phyloP scores from a whole-genome alignment of 495 filamentous ascomycete species.

The Aspergillus kassunensis region DNA sequence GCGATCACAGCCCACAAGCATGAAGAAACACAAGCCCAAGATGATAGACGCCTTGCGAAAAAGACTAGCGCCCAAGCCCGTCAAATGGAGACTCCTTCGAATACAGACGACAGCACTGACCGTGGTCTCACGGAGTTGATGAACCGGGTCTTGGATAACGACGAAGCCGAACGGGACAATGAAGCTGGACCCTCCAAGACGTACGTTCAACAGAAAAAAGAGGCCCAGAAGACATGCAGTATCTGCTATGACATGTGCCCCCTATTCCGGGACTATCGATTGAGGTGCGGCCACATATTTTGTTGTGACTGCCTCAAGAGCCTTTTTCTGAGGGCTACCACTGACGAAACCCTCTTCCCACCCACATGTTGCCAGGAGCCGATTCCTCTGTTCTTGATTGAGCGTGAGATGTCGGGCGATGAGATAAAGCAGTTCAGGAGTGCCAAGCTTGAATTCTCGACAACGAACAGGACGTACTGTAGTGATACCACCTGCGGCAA shows the following conservation, averaged over 20 bases:
- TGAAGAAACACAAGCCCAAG: background rate
- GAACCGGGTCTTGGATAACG: background rate
- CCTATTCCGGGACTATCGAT: background rate
- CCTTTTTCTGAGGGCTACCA: slow-evolving; percentile 19
- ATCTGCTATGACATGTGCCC: slow-evolving; percentile 3
- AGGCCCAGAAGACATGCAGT: slow-evolving; percentile 1
- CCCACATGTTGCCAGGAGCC: slow-evolving; percentile 21
- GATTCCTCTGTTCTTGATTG: slow-evolving; percentile 20
- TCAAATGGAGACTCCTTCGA: background rate
- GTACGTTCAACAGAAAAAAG: background rate
- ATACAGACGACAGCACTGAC: background rate
- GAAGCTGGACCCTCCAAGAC: slow-evolving; percentile 1
- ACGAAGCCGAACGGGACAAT: background rate
- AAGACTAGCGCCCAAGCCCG: background rate
- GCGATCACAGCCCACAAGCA: background rate
- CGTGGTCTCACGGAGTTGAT: background rate
- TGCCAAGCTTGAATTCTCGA: slow-evolving; percentile 6
- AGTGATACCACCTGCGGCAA: slow-evolving; percentile 19
- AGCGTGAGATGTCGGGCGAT: slow-evolving; percentile 16
- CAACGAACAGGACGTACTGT: slow-evolving; percentile 18
- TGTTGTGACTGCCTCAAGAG: slow-evolving; percentile 18
- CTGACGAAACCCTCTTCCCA: slow-evolving; percentile 24
- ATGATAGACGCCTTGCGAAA: background rate
- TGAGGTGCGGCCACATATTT: slow-evolving; percentile 1
- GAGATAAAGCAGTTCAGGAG: slow-evolving; percentile 16